Conservation (phyloP, 1,284 basidiomycete genomes). For the Singerocomus inundabilis region DNA sequence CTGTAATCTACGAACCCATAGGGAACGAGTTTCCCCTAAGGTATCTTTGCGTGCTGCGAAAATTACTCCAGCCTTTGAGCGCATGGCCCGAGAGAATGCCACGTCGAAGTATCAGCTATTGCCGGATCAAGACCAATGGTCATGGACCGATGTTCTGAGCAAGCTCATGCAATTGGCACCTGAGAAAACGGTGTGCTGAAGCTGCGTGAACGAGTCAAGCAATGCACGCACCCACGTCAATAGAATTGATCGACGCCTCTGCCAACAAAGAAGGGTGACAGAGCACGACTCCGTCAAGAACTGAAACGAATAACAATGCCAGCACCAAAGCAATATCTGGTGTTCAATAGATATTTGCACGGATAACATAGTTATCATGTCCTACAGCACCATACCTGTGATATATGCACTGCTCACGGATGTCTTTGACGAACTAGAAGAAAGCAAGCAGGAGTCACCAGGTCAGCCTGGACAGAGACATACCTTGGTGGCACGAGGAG, state of each 20-base stretch:
- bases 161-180: slow-evolving; percentile 39
- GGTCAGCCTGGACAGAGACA: slow-evolving; percentile 5
- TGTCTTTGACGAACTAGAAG: slow-evolving; percentile 30
- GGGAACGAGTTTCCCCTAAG: slow-evolving; percentile 26
- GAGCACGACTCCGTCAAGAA: slow-evolving; percentile 39
- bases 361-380: slow-evolving; percentile 23
- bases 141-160: slow-evolving; percentile 34
- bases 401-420: slow-evolving; percentile 37
- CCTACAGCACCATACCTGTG: slow-evolving; percentile 43
- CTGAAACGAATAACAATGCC: slow-evolving; percentile 23
- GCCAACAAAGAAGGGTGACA: slow-evolving; percentile 41
- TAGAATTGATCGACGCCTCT: slow-evolving; percentile 16
- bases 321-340: slow-evolving; percentile 47
- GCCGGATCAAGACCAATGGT: not conserved
- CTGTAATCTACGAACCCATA: slow-evolving; percentile 41
- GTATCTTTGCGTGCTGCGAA: slow-evolving; percentile 31
- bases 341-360: not conserved
- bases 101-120: slow-evolving; percentile 28
- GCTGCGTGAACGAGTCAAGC: not conserved
- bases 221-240: slow-evolving; percentile 11
- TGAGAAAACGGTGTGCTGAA: slow-evolving; percentile 24
- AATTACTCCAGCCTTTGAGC: slow-evolving; percentile 35
- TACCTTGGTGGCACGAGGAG: slow-evolving; percentile 36
- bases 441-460: not conserved
- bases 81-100: slow-evolving; percentile 31